These are phyloP conservation scores for Cutaneotrichosporon sp. DNA, from an alignment of 1,284 basidiomycete genomes.

Conservation along the genomic window DNA sequence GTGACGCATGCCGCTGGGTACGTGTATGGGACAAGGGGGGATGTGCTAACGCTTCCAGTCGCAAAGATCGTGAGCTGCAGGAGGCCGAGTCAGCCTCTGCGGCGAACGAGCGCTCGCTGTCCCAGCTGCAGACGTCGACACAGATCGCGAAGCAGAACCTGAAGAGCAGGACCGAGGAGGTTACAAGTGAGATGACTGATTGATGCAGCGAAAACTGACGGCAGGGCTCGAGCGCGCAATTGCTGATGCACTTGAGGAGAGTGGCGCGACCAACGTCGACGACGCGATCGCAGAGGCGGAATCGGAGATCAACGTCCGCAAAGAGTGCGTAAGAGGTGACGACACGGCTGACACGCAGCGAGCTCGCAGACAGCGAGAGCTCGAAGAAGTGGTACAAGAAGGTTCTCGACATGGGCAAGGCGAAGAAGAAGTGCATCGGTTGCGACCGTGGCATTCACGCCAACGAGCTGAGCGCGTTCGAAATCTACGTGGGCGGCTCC, in stretches of 20 bases:
- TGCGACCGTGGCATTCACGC: slow-evolving; percentile 68
- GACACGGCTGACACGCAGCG: slow-evolving; percentile 4
- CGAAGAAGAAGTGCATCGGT: slow-evolving; percentile 65
- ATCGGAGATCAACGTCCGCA: slow-evolving; percentile 55
- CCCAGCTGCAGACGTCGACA: slow-evolving; percentile 60
- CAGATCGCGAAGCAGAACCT: slow-evolving; percentile 59
- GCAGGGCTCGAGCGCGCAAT: slow-evolving; percentile 59
- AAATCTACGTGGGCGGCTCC: slow-evolving; percentile 58
- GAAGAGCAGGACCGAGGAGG: slow-evolving; percentile 60
- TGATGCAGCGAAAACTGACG: neutral
- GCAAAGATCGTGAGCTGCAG: slow-evolving; percentile 60
- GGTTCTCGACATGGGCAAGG: slow-evolving; percentile 60
- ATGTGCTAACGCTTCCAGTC: slow-evolving; percentile 48
- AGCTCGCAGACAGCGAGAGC: slow-evolving; percentile 15
- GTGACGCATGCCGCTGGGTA: slow-evolving; percentile 60
- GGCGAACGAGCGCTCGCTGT: slow-evolving; percentile 56
- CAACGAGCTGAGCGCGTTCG: slow-evolving; percentile 60
- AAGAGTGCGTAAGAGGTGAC: slow-evolving; percentile 52
- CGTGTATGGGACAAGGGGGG: slow-evolving; percentile 24
- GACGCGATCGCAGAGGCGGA: slow-evolving; percentile 59
- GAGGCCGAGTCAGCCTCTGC: slow-evolving; percentile 57
- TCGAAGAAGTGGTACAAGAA: slow-evolving; percentile 56
- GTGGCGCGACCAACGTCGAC: slow-evolving; percentile 51
- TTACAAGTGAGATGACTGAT: slow-evolving; percentile 56
- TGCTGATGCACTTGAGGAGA: slow-evolving; percentile 51